Conservation (phyloP, 164 flowering plant genomes). For the Annona cherimola region DNA sequence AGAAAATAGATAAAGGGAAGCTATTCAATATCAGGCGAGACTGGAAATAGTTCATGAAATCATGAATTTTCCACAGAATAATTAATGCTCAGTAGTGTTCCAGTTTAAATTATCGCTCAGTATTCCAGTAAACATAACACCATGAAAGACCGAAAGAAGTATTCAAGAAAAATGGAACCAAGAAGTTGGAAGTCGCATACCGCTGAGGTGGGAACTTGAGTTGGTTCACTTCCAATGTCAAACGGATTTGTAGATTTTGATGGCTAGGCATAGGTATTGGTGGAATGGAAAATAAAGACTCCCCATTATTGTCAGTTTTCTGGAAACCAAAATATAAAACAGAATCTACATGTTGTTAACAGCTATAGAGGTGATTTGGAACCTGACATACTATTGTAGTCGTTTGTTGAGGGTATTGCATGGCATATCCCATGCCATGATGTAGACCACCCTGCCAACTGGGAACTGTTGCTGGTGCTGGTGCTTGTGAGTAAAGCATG, state of each 20-base stretch:
- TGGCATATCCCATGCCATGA: constrained; percentile 42
- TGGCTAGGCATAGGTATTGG: constrained; percentile 36
- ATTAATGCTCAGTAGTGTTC: neutral
- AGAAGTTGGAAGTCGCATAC: constrained; percentile 29
- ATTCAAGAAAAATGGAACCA: neutral
- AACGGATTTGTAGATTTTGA: constrained; percentile 75
- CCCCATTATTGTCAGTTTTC: constrained; percentile 3
- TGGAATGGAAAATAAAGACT: constrained; percentile 28
- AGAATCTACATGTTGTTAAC: neutral
- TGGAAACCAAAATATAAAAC: neutral
- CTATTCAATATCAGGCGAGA: neutral
- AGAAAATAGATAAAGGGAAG: neutral
- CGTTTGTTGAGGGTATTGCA: constrained; percentile 36
- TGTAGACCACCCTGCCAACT: constrained; percentile 66
- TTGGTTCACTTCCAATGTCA: constrained; percentile 49
- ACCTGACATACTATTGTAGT: constrained; percentile 38
- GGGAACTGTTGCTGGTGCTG: constrained; percentile 28
- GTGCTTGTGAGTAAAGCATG: constrained; percentile 34
- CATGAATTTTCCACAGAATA: neutral
- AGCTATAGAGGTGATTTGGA: neutral
- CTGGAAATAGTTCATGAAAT: neutral
- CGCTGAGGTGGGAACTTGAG: constrained; percentile 40
- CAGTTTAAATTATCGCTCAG: neutral
- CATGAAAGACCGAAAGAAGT: neutral
- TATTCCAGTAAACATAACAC: neutral